Percentiles rank a stretch among this genome's conserved stretches.
Evolutionary conservation across 2,329 filamentous ascomycete species (phyloP).

Genomic region (Podosphaera fusca): DNA sequence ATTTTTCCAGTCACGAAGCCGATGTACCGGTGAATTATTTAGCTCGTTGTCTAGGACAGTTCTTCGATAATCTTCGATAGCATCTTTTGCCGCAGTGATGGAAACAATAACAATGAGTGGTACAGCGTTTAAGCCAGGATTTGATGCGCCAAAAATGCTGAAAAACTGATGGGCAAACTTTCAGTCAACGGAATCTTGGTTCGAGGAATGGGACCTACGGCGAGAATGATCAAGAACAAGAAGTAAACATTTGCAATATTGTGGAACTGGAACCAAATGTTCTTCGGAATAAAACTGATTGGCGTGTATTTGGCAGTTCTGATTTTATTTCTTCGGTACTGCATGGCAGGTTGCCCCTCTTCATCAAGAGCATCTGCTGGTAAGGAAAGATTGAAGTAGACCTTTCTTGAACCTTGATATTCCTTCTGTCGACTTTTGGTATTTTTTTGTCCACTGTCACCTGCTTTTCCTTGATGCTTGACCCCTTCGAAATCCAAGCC

Average conservation of each 20-base stretch:
- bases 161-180: conserved; percentile 43
- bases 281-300: conserved; percentile 85
- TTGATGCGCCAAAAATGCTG: conserved; percentile 78
- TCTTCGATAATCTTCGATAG: conserved; percentile 80
- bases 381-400: conserved; percentile 75
- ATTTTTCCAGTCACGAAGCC: conserved; percentile 71
- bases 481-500: conserved; percentile 16
- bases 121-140: conserved; percentile 73
- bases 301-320: conserved; percentile 94
- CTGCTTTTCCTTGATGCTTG: conserved; percentile 6
- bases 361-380: conserved; percentile 56
- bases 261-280: conserved; percentile 93
- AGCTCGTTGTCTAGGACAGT: conserved; percentile 80
- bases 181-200: not conserved
- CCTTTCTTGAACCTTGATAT: conserved; percentile 23
- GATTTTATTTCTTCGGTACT: conserved; percentile 84
- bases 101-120: conserved; percentile 81
- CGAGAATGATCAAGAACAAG: conserved; percentile 82
- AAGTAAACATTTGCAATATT: conserved; percentile 98
- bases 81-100: conserved; percentile 83
- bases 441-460: conserved; percentile 18
- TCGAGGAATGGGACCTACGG: conserved; percentile 35
- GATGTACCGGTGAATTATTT: conserved; percentile 89
- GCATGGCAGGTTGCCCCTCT: conserved; percentile 45
- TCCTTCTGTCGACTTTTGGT: conserved; percentile 11